Evolutionary conservation across 495 filamentous ascomycete species (phyloP).

Genomic region (Amniculicola lignicola): DNA sequence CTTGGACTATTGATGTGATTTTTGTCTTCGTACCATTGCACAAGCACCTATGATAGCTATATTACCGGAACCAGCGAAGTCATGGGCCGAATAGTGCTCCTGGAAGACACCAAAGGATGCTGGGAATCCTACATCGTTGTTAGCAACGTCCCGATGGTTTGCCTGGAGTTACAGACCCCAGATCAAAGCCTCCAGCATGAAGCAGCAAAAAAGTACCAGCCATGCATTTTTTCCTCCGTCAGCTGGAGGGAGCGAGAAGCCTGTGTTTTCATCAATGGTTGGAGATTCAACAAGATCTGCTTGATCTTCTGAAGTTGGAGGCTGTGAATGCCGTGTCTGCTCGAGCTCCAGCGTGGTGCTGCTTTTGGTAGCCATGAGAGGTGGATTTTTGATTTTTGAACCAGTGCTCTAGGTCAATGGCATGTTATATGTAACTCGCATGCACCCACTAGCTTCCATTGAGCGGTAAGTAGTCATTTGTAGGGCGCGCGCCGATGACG

Average conservation of each 20-base stretch:
- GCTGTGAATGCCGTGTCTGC: background rate
- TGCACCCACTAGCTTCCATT: too few species aligned
- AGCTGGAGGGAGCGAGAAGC: constrained; percentile 52
- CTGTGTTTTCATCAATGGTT: constrained; percentile 3
- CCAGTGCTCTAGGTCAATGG: too few species aligned
- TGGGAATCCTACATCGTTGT: constrained; percentile 53
- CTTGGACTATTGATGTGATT: background rate
- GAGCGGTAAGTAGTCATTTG: too few species aligned
- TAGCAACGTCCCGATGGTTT: background rate
- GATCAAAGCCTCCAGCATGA: constrained; percentile 61
- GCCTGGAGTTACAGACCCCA: constrained; percentile 51
- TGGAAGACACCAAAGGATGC: constrained; percentile 63
- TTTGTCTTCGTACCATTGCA: constrained; percentile 40
- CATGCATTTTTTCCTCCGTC: constrained; percentile 64
- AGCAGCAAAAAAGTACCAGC: constrained; percentile 60
- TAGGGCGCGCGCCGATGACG: too few species aligned
- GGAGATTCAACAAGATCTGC: background rate
- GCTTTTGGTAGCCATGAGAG: constrained; percentile 5
- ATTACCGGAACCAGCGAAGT: constrained; percentile 41
- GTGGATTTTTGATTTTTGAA: too few species aligned
- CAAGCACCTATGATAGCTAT: constrained; percentile 54
- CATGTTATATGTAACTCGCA: too few species aligned
- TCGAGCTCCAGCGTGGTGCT: constrained; percentile 10
- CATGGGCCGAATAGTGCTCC: constrained; percentile 52
- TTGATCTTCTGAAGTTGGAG: background rate